Evolutionary conservation across 306 rosid genomes (phyloP), one percentile per base, ranked within the genome.

Genomic region (Trifolium pratense): DNA sequence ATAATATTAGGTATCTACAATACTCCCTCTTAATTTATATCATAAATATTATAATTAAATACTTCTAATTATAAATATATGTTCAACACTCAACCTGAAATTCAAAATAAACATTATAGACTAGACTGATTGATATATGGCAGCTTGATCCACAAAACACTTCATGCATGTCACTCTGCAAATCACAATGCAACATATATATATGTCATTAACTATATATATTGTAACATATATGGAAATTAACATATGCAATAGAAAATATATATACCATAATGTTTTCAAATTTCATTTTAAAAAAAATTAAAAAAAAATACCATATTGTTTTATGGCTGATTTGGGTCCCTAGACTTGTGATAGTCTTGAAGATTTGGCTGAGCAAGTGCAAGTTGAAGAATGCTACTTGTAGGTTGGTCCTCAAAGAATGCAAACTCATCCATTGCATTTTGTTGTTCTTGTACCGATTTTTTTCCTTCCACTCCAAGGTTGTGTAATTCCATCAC

Each of bases 371-470:
- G 87, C 9, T 60, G 79, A 0, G 71, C 87, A 0, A 83, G 80
- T 21, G 71, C 78, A 46, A 83, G 83, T 59, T 83, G 84, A 51
- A 83, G 84, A n/a, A 78, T 62, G 69, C 51, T 77, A 5, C 81
- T 74, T 29, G 56, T 5, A 16, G 85, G 53, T 26, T 83, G 81
- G 0, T 79, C 76, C 32, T 71, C 81, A 53, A 67, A 79, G 48
- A 79, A 83, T 36, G 82, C 21, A 39, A 79, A 71, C 3, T 72
- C 16, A 25, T 79, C 79, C 80, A 75, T 75, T 49, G 78, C 7
- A 32, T 82, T 43, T 13, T 72, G 63, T 4, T 62, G 62, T n/a
- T 72, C 58, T 8, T 62, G 62, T 70, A 51, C 6, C 39, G 49
- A 5, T 57, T 71, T 78, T 23, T 59, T 78, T 79, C 51, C 66